Evolutionary conservation across 495 filamentous ascomycete species (phyloP).

Genomic region (Astrocystis sublimbata): DNA sequence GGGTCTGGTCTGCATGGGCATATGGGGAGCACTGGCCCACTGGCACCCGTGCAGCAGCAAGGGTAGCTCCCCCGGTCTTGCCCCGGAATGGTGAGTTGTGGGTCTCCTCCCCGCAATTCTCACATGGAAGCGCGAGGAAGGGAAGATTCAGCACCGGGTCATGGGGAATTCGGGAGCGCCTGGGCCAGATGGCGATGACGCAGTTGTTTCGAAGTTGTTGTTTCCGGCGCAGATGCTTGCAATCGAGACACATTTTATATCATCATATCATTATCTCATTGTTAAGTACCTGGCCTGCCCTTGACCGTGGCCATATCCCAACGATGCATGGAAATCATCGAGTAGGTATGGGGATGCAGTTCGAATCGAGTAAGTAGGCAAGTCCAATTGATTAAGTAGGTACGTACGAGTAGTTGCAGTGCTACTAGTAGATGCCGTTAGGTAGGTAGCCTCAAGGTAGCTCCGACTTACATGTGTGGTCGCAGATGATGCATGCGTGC

Average conservation of each 20-base stretch:
- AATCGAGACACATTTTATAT: background rate
- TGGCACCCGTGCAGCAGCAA: background rate
- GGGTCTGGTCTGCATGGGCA: too few species aligned
- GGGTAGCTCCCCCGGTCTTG: too few species aligned
- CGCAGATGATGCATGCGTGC: too few species aligned
- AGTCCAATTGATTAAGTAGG: background rate
- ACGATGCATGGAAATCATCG: background rate
- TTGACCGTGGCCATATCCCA: background rate
- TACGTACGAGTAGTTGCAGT: too few species aligned
- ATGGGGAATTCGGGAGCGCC: conserved; percentile 3
- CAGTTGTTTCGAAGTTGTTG: background rate
- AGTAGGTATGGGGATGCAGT: background rate
- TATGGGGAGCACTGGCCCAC: too few species aligned
- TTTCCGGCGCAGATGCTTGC: background rate
- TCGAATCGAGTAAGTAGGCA: background rate
- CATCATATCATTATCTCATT: too few species aligned
- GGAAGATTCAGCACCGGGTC: background rate
- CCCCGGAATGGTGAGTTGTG: background rate
- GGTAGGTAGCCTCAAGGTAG: too few species aligned
- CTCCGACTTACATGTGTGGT: too few species aligned
- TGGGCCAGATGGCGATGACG: conserved; percentile 7
- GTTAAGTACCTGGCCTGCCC: too few species aligned
- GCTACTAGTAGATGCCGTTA: too few species aligned
- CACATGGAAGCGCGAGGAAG: background rate
- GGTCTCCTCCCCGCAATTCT: background rate